phyloP scores from a whole-genome alignment of 2,329 filamentous ascomycete species.

The Amphichorda felina region DNA sequence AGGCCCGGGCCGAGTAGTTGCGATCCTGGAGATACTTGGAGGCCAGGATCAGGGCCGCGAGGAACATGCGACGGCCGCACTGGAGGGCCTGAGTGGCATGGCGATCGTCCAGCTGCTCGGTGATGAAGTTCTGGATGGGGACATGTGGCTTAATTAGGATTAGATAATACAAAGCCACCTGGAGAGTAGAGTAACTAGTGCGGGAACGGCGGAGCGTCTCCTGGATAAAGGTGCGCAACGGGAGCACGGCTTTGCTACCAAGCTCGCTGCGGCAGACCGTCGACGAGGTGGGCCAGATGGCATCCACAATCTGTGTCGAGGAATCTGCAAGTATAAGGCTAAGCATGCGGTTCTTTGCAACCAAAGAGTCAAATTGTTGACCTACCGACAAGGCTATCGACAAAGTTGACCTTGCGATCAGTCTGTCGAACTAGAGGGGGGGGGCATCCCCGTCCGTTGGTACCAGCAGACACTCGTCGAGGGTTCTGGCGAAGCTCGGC shows the following conservation, averaged over 20 bases:
- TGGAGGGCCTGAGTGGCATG: constrained; percentile 71
- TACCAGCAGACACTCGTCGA: constrained; percentile 41
- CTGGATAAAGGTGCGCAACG: constrained; percentile 91
- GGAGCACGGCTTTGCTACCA: constrained; percentile 67
- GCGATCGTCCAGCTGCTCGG: constrained; percentile 67
- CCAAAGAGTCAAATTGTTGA: constrained; percentile 15
- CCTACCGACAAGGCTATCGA: constrained; percentile 97
- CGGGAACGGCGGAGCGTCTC: constrained; percentile 90
- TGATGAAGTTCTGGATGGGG: constrained; percentile 71
- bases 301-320: constrained; percentile 92
- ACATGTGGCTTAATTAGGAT: constrained; percentile 88
- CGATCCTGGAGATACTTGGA: constrained; percentile 97
- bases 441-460: constrained; percentile 47
- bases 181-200: constrained; percentile 93
- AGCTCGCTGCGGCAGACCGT: constrained; percentile 63
- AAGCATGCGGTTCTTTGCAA: constrained; percentile 13
- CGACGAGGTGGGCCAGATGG: constrained; percentile 89
- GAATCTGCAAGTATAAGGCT: constrained; percentile 55
- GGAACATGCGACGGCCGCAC: constrained; percentile 94
- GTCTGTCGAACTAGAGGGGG: constrained; percentile 74
- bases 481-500: constrained; percentile 54
- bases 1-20: constrained; percentile 93
- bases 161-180: constrained; percentile 93
- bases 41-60: constrained; percentile 85
- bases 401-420: constrained; percentile 89